Conservation (phyloP, 345 rosid genomes). For the Eucalyptus brandiana region DNA sequence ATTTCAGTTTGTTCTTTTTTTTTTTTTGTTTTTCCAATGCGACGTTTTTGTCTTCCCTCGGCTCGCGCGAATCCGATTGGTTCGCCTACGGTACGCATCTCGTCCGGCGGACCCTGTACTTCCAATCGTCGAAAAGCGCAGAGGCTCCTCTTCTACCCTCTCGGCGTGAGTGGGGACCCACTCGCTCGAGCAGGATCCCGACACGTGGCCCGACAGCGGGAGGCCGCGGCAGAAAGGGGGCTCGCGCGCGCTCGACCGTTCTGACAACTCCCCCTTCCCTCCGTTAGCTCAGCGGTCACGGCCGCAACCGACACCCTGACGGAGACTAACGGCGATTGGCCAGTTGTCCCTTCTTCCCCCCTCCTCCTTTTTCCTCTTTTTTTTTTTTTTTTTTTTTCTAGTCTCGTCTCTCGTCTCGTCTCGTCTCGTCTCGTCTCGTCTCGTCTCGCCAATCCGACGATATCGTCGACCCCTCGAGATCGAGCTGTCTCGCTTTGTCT, state of each 20-base stretch:
- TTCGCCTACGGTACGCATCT: background rate
- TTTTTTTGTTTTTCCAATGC: background rate
- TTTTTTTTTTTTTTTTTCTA: background rate
- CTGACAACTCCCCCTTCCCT: background rate
- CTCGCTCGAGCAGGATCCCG: background rate
- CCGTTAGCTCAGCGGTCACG: constrained; percentile 5
- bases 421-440: background rate
- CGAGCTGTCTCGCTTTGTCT: background rate
- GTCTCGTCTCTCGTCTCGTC: background rate
- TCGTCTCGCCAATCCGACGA: background rate
- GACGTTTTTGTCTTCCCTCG: background rate
- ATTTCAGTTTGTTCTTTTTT: background rate
- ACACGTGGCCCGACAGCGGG: background rate
- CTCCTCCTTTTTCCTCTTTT: background rate
- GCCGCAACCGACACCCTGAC: constrained; percentile 19
- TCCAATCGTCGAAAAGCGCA: background rate
- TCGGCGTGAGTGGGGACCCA: background rate
- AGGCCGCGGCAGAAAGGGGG: background rate
- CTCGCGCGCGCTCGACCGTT: background rate
- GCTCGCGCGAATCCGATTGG: background rate
- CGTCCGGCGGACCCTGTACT: background rate
- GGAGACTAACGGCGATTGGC: background rate
- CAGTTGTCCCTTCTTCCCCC: background rate
- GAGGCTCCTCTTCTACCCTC: background rate
- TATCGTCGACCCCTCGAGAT: background rate